phyloP scores from a whole-genome alignment of 192 early-diverging fungal species.

The Coemansia sp. region DNA sequence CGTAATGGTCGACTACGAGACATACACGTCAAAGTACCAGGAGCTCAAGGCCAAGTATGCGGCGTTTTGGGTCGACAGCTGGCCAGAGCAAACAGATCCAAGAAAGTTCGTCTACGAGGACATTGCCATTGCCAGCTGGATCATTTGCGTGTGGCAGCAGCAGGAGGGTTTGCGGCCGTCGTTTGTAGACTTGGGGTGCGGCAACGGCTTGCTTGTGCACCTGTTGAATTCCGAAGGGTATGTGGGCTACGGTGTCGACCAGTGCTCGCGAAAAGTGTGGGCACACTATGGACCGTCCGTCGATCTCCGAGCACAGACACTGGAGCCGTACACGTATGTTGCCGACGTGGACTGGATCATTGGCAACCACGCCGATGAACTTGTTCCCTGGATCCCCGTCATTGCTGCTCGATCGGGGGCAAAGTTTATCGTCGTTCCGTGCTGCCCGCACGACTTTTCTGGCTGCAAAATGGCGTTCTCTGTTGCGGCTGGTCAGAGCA shows the following conservation, averaged over 20 bases:
- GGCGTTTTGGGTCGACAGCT: slow-evolving; percentile 61
- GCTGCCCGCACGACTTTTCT: slow-evolving; percentile 74
- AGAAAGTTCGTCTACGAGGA: slow-evolving; percentile 85
- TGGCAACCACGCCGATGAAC: slow-evolving; percentile 87
- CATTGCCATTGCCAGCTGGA: slow-evolving; percentile 79
- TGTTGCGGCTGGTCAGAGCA: slow-evolving; percentile 51
- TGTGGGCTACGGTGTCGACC: slow-evolving; percentile 71
- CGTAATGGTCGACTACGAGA: slow-evolving; percentile 65
- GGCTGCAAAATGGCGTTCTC: slow-evolving; percentile 59
- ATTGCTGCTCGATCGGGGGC: slow-evolving; percentile 56
- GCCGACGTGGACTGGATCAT: slow-evolving; percentile 66
- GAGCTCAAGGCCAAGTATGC: slow-evolving; percentile 69
- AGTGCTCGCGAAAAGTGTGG: slow-evolving; percentile 75
- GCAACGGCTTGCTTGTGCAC: slow-evolving; percentile 79
- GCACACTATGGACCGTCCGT: slow-evolving; percentile 46
- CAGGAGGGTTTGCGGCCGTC: slow-evolving; percentile 24
- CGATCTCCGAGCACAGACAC: slow-evolving; percentile 55
- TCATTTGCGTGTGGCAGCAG: slow-evolving; percentile 71
- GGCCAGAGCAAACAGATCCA: slow-evolving; percentile 83
- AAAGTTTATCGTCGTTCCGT: slow-evolving; percentile 73
- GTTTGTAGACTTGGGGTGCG: slow-evolving; percentile 84
- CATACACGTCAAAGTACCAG: slow-evolving; percentile 62
- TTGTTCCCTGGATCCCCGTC: slow-evolving; percentile 82
- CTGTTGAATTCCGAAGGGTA: slow-evolving; percentile 70
- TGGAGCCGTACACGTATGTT: slow-evolving; percentile 44